Conservation (phyloP, 2,329 filamentous ascomycete genomes). For the Herpotrichia juniperi region DNA sequence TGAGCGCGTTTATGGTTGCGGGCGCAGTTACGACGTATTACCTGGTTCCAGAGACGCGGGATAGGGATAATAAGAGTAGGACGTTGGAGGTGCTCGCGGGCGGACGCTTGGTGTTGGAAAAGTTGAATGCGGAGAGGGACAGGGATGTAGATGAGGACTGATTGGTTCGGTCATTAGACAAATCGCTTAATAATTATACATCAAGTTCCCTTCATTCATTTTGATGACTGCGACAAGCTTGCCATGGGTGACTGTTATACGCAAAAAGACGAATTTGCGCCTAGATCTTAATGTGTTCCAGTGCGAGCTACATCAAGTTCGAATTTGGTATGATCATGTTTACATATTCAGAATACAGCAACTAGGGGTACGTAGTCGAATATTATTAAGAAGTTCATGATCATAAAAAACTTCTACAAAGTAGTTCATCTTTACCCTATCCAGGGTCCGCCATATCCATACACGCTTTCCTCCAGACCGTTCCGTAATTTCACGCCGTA, state of each 20-base stretch:
- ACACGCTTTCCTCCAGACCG: no score
- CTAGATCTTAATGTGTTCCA: no score
- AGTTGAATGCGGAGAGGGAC: conserved; percentile 32
- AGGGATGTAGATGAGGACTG: conserved; percentile 25
- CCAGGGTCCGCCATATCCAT: no score
- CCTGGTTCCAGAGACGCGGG: conserved; percentile 39
- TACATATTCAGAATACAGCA: no score
- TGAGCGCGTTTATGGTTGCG: conserved; percentile 42
- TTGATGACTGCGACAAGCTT: neutral
- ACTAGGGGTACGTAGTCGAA: no score
- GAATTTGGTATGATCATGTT: no score
- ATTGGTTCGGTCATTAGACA: neutral
- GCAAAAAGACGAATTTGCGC: no score
- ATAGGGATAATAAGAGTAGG: conserved; percentile 38
- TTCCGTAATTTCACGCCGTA: no score
- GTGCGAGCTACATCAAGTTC: no score
- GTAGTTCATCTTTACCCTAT: no score
- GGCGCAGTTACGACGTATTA: conserved; percentile 40
- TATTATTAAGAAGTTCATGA: no score
- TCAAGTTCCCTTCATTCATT: neutral
- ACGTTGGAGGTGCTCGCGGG: conserved; percentile 39
- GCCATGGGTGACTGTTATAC: neutral
- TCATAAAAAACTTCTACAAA: no score
- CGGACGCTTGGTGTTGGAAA: conserved; percentile 38
- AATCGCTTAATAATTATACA: neutral